Evolutionary conservation across 441 rosid species (phyloP).

Genomic region (Cnidoscolus chayamansa): DNA sequence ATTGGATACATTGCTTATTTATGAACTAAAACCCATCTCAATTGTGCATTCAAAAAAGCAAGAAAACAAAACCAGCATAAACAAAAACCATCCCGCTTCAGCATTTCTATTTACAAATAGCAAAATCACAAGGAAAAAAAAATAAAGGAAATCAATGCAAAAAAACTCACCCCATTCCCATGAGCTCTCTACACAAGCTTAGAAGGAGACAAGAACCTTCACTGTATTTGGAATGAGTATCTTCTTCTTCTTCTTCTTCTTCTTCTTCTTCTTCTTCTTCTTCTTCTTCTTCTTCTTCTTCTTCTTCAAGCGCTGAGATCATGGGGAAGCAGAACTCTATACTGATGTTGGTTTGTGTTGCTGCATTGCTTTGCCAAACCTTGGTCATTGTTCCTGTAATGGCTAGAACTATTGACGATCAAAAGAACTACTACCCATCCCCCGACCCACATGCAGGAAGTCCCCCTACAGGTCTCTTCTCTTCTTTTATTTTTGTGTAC

Average conservation of each 20-base stretch:
- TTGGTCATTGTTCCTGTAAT: slow-evolving; percentile 12
- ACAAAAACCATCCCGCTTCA: not conserved
- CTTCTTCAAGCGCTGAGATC: slow-evolving; percentile 2
- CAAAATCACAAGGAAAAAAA: not conserved
- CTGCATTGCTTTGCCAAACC: slow-evolving; percentile 23
- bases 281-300: slow-evolving; percentile 5
- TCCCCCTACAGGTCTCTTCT: slow-evolving; percentile 21
- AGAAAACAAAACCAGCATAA: not conserved
- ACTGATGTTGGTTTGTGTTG: slow-evolving; percentile 12
- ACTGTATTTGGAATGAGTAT: slow-evolving; percentile 77
- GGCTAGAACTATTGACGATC: slow-evolving; percentile 20
- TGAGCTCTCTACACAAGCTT: slow-evolving; percentile 89
- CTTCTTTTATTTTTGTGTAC: not conserved
- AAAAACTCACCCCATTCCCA: slow-evolving; percentile 62
- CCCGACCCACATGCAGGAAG: slow-evolving; percentile 24
- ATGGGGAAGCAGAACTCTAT: slow-evolving; percentile 17
- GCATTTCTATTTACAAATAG: not conserved
- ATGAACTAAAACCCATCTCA: not conserved
- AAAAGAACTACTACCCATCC: slow-evolving; percentile 25
- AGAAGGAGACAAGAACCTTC: slow-evolving; percentile 89
- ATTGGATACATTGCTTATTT: not conserved
- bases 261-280: slow-evolving; percentile 6
- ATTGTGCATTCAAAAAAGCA: not conserved
- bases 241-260: slow-evolving; percentile 3
- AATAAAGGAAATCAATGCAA: not conserved